A percentile compares a stretch with the other conserved stretches of the same genome.
phyloP scores from a whole-genome alignment of 495 filamentous ascomycete genomes.

The Elasticomyces elasticus region DNA sequence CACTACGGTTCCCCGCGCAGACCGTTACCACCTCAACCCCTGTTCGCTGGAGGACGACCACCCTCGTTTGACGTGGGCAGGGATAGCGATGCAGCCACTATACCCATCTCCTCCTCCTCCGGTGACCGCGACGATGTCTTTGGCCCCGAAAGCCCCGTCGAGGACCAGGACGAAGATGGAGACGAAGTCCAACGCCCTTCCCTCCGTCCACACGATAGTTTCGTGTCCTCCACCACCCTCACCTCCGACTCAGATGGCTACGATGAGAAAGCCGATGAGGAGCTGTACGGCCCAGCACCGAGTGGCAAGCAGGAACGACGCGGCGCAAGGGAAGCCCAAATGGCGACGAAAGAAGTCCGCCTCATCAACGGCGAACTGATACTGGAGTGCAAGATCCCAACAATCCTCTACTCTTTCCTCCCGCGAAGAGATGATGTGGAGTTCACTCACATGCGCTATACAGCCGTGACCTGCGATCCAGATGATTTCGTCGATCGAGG shows the following conservation, averaged over 20 bases:
- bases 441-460: constrained; percentile 99
- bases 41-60: constrained; percentile 53
- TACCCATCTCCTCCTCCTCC: constrained; percentile 48
- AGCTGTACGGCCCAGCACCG: constrained; percentile 82
- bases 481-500: constrained; percentile 82
- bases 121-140: constrained; percentile 66
- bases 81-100: constrained; percentile 41
- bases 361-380: constrained; percentile 96
- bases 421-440: constrained; percentile 86
- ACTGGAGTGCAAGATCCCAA: constrained; percentile 97
- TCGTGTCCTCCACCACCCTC: constrained; percentile 58
- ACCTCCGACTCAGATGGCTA: constrained; percentile 49
- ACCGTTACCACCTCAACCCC: constrained; percentile 82
- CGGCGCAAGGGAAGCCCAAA: constrained; percentile 72
- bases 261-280: constrained; percentile 33
- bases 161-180: neutral
- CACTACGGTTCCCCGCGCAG: constrained; percentile 74
- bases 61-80: constrained; percentile 39
- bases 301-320: constrained; percentile 75
- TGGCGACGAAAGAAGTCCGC: constrained; percentile 86
- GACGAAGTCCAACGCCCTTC: constrained; percentile 32
- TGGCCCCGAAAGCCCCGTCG: constrained; percentile 40
- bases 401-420: constrained; percentile 90
- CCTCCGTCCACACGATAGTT: constrained; percentile 49
- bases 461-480: constrained; percentile 96